phyloP scores from a whole-genome alignment of 2,329 filamentous ascomycete species.

The Aspergillus novoparasiticus region DNA sequence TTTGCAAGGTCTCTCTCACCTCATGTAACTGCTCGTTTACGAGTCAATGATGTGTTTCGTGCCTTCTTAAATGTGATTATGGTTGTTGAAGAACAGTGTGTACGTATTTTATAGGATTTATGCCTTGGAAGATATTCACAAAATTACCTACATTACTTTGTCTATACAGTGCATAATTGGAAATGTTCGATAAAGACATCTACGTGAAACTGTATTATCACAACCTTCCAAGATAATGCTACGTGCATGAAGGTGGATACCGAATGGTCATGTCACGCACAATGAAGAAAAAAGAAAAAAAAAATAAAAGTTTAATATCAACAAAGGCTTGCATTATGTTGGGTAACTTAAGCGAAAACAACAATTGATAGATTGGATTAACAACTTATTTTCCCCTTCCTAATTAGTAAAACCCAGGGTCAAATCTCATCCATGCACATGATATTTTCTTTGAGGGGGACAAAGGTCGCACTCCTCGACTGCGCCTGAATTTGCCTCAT shows the following conservation, averaged over 20 bases:
- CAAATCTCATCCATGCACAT: conserved; percentile 36
- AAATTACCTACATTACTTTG: background rate
- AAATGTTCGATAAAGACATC: background rate
- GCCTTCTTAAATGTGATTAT: background rate
- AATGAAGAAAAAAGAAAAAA: background rate
- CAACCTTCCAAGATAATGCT: background rate
- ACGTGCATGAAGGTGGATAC: background rate
- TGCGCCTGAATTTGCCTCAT: conserved; percentile 30
- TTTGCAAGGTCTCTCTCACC: conserved; percentile 1
- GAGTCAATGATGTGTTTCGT: conserved; percentile 14
- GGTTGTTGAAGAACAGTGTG: background rate
- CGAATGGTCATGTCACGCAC: background rate
- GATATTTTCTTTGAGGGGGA: conserved; percentile 34
- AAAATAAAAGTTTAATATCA: no score
- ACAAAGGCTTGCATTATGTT: background rate
- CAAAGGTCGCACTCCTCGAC: conserved; percentile 25
- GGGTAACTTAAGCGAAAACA: background rate
- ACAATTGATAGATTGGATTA: background rate
- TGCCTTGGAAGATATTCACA: background rate
- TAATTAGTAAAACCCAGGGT: conserved; percentile 2
- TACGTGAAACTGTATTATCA: background rate
- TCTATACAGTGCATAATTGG: background rate
- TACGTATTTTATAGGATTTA: background rate
- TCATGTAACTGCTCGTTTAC: conserved; percentile 3
- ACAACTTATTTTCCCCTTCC: background rate